A percentile compares a stretch with the other conserved stretches of the same genome.
Evolutionary conservation across 345 rosid species (phyloP).

Genomic region (Sonneratia caseolaris): DNA sequence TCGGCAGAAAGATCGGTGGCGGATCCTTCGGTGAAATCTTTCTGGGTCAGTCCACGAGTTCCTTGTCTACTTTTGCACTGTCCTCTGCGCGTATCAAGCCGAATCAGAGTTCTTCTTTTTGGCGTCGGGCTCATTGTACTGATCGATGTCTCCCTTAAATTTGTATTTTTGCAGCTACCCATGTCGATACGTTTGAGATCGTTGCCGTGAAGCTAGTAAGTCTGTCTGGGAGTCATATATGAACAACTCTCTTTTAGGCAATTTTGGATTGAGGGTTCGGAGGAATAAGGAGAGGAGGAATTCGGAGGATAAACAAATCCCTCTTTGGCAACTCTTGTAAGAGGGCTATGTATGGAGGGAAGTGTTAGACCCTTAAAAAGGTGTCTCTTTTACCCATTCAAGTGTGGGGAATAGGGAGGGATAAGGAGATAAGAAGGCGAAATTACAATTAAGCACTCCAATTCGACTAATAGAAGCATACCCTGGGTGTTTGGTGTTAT

Average conservation of each 20-base stretch:
- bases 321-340: no score
- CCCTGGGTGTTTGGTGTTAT: slow-evolving; percentile 1
- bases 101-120: background rate
- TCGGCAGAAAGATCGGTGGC: slow-evolving; percentile 88
- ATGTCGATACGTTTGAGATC: slow-evolving; percentile 78
- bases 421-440: no score
- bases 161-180: slow-evolving; percentile 50
- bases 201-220: slow-evolving; percentile 94
- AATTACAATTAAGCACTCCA: no score
- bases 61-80: background rate
- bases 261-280: no score
- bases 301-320: no score
- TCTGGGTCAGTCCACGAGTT: slow-evolving; percentile 43
- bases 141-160: slow-evolving; percentile 6
- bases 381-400: no score
- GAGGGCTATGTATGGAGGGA: no score
- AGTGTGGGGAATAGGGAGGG: no score
- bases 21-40: slow-evolving; percentile 95
- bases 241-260: background rate
- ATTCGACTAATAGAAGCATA: no score
- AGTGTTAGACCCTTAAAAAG: no score
- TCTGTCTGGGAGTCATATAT: slow-evolving; percentile 5
- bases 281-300: no score
- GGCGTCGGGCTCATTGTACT: background rate
- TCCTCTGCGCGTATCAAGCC: background rate